phyloP scores from a whole-genome alignment of 495 filamentous ascomycete species.

The Aspergillus wentii region DNA sequence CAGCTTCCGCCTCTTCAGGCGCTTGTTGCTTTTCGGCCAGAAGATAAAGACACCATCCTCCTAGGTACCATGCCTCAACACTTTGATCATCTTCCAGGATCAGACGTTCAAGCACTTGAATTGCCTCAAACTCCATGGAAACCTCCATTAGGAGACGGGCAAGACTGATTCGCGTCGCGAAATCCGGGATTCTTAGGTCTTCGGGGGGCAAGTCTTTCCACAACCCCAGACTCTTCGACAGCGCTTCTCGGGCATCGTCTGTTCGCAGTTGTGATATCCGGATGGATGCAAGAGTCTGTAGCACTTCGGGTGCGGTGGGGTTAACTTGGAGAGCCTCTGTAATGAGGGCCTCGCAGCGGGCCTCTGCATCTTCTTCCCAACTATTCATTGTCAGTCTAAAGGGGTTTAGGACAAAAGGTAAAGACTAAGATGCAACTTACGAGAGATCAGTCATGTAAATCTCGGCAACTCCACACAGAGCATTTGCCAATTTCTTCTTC shows the following conservation, averaged over 20 bases:
- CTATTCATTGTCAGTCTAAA: constrained; percentile 26
- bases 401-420: background rate
- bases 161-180: constrained; percentile 76
- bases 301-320: constrained; percentile 70
- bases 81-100: constrained; percentile 85
- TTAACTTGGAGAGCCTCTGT: constrained; percentile 78
- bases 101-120: constrained; percentile 78
- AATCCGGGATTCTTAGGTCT: constrained; percentile 65
- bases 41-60: constrained; percentile 84
- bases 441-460: constrained; percentile 98
- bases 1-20: constrained; percentile 30
- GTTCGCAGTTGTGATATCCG: constrained; percentile 78
- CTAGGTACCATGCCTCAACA: constrained; percentile 95
- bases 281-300: constrained; percentile 91
- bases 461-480: constrained; percentile 85
- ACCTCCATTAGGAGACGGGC: constrained; percentile 86
- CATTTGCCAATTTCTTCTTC: constrained; percentile 71
- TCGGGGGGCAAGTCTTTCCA: constrained; percentile 76
- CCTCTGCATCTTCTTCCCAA: constrained; percentile 86
- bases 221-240: constrained; percentile 66
- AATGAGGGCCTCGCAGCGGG: constrained; percentile 75
- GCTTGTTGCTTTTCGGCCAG: constrained; percentile 62
- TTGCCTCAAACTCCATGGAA: constrained; percentile 74
- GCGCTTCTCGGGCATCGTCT: constrained; percentile 73
- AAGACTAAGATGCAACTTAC: constrained; percentile 20